Base-by-base conservation (phyloP, 176 grass and related monocot species). In the Oryza longistaminata region DNA sequence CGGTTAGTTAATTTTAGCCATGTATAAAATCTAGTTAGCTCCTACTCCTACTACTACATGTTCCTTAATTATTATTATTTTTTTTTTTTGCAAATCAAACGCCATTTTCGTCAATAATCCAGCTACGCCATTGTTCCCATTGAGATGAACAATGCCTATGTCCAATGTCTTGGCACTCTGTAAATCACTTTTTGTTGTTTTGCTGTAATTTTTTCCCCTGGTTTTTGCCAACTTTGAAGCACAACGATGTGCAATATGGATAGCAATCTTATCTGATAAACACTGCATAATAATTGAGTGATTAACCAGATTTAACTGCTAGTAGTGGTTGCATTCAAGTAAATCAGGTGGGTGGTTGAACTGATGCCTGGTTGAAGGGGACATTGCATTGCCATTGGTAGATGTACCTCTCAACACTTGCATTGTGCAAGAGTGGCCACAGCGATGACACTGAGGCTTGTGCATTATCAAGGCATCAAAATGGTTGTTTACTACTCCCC, bases 361-460 rank as follows among this genome's bases (percentile, higher is more conserved):
- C n/a, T 22, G 31, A 78, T 88, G 80, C 74, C 17, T 39, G 7
- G 66, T 17, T 40, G 40, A 88, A 78, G 81, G 55, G 53, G 43
- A 73, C 80, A 78, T 53, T 65, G 68, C 55, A 83, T 53, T 29
- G 7, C 24, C 42, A 24, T 66, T 66, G 74, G 1, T 26, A 21
- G 8, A 25, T 45, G 26, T 17, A 17, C 5, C 42, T 71, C 22
- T 78, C n/a, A 66, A 8, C 19, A 58, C 16, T 65, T 55, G 3
- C 40, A 19, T 64, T 15, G 13, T 42, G 76, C 29, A 14, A 61
- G 33, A 70, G 50, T 81, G 52, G 29, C 17, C 42, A 39, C 4
- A 82, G 33, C 29, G 2, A 31, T 31, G 29, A 31, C 29, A 31
- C 29, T 31, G 29, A 31, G 29, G 29, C 67, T 66, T 67, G 5